Evolutionary conservation across 768 basidiomycete species (phyloP).

Genomic region (Suillus weaverae): DNA sequence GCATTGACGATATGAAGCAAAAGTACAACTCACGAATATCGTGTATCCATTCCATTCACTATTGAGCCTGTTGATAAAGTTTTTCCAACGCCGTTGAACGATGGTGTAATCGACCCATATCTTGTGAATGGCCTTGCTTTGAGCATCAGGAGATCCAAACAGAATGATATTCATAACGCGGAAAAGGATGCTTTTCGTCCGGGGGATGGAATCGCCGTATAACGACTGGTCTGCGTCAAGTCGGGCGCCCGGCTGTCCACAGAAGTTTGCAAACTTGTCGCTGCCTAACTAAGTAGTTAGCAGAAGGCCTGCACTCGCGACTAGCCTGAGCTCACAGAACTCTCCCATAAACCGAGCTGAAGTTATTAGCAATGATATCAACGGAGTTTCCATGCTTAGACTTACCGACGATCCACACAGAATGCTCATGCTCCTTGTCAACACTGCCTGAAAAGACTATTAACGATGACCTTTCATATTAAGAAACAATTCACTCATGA

Average conservation of each 20-base stretch:
- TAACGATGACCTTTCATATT: background rate
- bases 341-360: constrained; percentile 6
- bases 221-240: constrained; percentile 30
- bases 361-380: background rate
- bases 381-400: background rate
- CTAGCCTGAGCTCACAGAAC: background rate
- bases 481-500: constrained; percentile 30
- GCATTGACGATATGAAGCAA: background rate
- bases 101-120: constrained; percentile 14
- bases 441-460: background rate
- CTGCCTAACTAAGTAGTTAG: constrained; percentile 19
- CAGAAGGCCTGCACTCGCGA: constrained; percentile 16
- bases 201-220: constrained; percentile 1
- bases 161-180: background rate
- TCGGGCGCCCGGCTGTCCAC: constrained; percentile 38
- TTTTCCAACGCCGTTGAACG: constrained; percentile 6
- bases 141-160: constrained; percentile 5
- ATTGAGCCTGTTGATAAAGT: constrained; percentile 4
- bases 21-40: constrained; percentile 5
- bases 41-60: constrained; percentile 13
- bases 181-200: background rate
- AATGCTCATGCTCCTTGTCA: background rate
- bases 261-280: constrained; percentile 34
- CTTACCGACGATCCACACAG: background rate
- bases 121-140: constrained; percentile 2